phyloP scores from a whole-genome alignment of 1,284 basidiomycete species.

The Cystobasidium sp. region DNA sequence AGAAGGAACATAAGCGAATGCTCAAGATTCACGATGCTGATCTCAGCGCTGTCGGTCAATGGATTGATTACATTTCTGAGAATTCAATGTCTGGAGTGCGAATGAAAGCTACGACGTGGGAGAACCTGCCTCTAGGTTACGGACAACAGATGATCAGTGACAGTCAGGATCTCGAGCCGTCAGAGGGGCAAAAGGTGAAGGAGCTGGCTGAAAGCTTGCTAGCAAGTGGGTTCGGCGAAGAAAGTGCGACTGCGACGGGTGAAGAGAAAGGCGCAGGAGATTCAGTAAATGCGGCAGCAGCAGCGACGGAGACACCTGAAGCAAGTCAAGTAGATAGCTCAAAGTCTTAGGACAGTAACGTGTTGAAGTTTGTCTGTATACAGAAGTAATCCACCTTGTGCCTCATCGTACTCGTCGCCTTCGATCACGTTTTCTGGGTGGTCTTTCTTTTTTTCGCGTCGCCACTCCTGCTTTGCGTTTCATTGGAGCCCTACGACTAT shows the following conservation, averaged over 20 bases:
- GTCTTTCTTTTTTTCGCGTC: not conserved
- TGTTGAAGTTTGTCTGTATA: not conserved
- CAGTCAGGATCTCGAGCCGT: not conserved
- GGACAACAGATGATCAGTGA: constrained; percentile 59
- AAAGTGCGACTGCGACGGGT: not conserved
- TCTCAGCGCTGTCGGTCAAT: constrained; percentile 75
- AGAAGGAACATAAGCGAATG: constrained; percentile 77
- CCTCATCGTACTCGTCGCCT: not conserved
- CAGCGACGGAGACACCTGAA: not conserved
- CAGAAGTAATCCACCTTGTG: not conserved
- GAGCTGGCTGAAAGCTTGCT: constrained; percentile 35
- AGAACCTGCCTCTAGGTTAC: constrained; percentile 70
- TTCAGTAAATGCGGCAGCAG: not conserved
- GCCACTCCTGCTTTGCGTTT: not conserved
- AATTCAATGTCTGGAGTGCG: constrained; percentile 85
- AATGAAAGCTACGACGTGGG: constrained; percentile 78
- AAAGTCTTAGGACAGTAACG: too few relatives aligned
- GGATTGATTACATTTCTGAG: constrained; percentile 77
- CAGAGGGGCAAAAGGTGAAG: constrained; percentile 37
- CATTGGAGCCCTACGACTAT: not conserved
- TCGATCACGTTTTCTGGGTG: constrained; percentile 14
- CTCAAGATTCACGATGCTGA: constrained; percentile 92
- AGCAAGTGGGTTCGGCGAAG: constrained; percentile 29
- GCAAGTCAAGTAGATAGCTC: not conserved
- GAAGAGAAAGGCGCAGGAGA: not conserved